These are phyloP conservation scores for Tolypocladium capitatum DNA, from an alignment of 2,329 filamentous ascomycete genomes.

Conservation along the genomic window DNA sequence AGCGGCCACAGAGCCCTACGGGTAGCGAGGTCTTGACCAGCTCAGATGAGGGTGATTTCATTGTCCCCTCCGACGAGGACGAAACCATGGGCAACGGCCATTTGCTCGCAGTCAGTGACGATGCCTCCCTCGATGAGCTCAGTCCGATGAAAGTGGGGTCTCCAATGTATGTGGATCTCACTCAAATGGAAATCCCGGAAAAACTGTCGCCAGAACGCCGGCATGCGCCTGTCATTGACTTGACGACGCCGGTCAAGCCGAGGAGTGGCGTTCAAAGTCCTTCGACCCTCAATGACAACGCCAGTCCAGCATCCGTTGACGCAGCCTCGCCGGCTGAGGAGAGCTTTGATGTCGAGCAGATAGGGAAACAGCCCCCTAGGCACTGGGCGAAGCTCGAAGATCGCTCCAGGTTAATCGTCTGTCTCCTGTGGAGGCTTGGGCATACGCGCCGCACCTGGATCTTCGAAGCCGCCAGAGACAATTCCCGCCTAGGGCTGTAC, in stretches of 20 bases:
- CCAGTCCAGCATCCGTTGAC: not conserved
- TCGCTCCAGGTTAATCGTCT: constrained; percentile 16
- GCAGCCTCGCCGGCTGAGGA: not conserved
- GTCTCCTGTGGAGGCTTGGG: constrained; percentile 16
- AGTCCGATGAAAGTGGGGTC: constrained; percentile 9
- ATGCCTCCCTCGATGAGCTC: not conserved
- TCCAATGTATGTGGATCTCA: constrained; percentile 16
- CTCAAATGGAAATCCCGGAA: constrained; percentile 11
- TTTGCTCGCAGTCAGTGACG: not conserved
- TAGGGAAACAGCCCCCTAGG: constrained; percentile 7
- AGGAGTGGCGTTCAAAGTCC: not conserved
- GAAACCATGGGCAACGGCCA: constrained; percentile 5
- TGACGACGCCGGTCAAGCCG: constrained; percentile 11
- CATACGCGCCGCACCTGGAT: constrained; percentile 14
- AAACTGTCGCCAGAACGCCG: not conserved
- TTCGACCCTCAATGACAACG: not conserved
- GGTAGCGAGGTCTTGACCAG: constrained; percentile 40
- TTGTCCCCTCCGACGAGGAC: constrained; percentile 25
- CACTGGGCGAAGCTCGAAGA: constrained; percentile 16
- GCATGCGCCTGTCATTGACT: constrained; percentile 9
- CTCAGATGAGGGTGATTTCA: constrained; percentile 35
- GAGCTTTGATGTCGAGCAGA: constrained; percentile 4
- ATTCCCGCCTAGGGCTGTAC: constrained; percentile 5
- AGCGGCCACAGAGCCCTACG: constrained; percentile 1
- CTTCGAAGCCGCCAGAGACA: constrained; percentile 12